Evolutionary conservation across 495 filamentous ascomycete species (phyloP).

Genomic region (Talaromyces ruber): DNA sequence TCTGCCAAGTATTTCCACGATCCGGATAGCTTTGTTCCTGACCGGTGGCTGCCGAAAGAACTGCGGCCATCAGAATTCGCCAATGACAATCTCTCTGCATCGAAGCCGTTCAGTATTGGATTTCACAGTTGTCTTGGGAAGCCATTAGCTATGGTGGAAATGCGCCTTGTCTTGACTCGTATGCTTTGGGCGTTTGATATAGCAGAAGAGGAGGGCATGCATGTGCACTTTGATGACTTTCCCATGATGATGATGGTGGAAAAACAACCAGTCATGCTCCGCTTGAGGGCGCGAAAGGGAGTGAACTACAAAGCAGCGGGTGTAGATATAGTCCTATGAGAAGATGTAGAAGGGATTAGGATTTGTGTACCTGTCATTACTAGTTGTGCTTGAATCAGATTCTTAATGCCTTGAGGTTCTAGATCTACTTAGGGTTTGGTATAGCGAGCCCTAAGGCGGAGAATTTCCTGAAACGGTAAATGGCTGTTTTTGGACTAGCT

Average conservation of each 20-base stretch:
- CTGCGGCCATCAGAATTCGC: conserved; percentile 1
- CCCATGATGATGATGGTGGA: conserved; percentile 2
- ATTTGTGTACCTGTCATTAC: background rate
- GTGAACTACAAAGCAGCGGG: background rate
- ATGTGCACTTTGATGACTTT: background rate
- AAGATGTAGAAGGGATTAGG: background rate
- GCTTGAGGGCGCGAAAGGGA: background rate
- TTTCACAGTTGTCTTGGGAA: conserved; percentile 4
- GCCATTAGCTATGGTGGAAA: conserved; percentile 8
- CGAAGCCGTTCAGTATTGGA: conserved; percentile 8
- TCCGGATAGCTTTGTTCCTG: conserved; percentile 7
- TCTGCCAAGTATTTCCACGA: conserved; percentile 4
- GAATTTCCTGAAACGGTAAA: background rate
- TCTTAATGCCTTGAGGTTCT: no score
- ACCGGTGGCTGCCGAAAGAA: conserved; percentile 8
- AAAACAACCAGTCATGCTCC: background rate
- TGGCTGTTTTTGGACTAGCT: background rate
- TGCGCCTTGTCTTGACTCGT: conserved; percentile 7
- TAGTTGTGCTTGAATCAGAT: no score
- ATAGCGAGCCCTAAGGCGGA: background rate
- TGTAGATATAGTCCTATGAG: background rate
- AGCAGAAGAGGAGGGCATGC: conserved; percentile 11
- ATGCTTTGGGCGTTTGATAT: conserved; percentile 12
- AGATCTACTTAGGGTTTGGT: background rate
- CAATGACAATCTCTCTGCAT: background rate